A percentile compares a stretch with the other conserved stretches of the same genome.
These are phyloP conservation scores for Helicocarpus griseus DNA, from an alignment of 2,329 filamentous ascomycete genomes.

Conservation along the genomic window DNA sequence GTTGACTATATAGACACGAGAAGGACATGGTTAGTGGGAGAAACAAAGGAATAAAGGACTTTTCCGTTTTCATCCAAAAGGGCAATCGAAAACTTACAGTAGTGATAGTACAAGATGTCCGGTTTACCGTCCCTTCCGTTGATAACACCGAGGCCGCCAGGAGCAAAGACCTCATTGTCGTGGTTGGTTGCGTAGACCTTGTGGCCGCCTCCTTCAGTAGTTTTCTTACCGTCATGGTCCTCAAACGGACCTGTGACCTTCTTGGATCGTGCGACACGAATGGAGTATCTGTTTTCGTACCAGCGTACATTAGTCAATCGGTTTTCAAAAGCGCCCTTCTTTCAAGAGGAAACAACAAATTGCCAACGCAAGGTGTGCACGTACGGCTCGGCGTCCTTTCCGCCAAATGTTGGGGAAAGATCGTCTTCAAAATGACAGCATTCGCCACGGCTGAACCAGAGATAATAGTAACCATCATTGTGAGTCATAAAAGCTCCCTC, in stretches of 20 bases:
- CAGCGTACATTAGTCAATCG: too few relatives aligned
- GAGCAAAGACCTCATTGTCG: conserved; percentile 26
- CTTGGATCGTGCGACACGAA: conserved; percentile 27
- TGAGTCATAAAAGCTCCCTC: conserved; percentile 31
- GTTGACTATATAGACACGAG: neutral
- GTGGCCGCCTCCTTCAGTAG: conserved; percentile 24
- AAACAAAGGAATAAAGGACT: too few relatives aligned
- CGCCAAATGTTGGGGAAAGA: neutral
- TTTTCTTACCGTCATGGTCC: conserved; percentile 19
- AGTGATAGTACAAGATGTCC: conserved; percentile 34
- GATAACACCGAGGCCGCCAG: conserved; percentile 28
- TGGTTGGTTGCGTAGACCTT: conserved; percentile 30
- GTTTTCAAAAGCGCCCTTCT: too few relatives aligned
- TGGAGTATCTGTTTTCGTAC: conserved; percentile 22
- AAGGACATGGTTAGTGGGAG: too few relatives aligned
- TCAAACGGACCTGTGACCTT: conserved; percentile 25
- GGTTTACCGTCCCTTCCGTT: conserved; percentile 14
- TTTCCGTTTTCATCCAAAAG: neutral
- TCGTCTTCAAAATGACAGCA: conserved; percentile 24
- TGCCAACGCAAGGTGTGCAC: too few relatives aligned
- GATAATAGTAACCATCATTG: conserved; percentile 27
- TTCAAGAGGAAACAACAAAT: too few relatives aligned
- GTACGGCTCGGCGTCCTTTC: neutral
- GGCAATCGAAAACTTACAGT: conserved; percentile 17
- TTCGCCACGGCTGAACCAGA: conserved; percentile 31